Conservation (phyloP, 2,329 filamentous ascomycete species). For the Fonsecaea pedrosoi region DNA sequence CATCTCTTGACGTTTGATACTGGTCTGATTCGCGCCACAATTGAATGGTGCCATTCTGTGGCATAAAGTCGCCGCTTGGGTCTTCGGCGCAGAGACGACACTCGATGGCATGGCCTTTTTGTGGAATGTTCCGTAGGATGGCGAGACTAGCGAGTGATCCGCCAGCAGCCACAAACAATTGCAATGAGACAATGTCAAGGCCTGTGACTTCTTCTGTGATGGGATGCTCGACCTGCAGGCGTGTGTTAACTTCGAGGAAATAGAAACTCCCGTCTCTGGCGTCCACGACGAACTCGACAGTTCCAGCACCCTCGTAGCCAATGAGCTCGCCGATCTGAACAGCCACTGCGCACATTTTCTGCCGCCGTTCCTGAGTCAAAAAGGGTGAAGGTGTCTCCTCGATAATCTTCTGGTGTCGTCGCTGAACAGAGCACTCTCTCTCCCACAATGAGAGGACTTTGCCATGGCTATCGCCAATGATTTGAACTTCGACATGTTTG, state of each 20-base stretch:
- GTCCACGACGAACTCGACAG: constrained; percentile 57
- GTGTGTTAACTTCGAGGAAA: constrained; percentile 59
- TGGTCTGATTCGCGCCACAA: constrained; percentile 45
- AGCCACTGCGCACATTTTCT: constrained; percentile 49
- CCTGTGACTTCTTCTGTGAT: constrained; percentile 52
- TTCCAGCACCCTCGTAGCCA: constrained; percentile 53
- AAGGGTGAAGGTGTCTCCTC: constrained; percentile 55
- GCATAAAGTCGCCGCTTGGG: constrained; percentile 48
- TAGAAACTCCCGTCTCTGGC: constrained; percentile 49
- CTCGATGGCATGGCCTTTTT: constrained; percentile 53
- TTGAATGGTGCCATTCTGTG: constrained; percentile 47
- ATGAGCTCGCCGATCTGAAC: constrained; percentile 47
- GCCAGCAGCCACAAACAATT: constrained; percentile 48
- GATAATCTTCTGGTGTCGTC: constrained; percentile 60
- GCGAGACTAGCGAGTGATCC: constrained; percentile 40
- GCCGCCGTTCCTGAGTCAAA: constrained; percentile 43
- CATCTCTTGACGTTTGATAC: constrained; percentile 35
- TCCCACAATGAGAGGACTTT: constrained; percentile 53
- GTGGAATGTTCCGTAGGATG: constrained; percentile 38
- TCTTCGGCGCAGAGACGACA: constrained; percentile 56
- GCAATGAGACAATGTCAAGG: constrained; percentile 49
- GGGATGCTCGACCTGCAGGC: constrained; percentile 59
- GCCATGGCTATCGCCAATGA: constrained; percentile 56
- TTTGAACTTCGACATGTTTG: constrained; percentile 60
- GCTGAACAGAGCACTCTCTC: constrained; percentile 60